Evolutionary conservation across 2,329 filamentous ascomycete genomes (phyloP), one percentile per base, ranked within the genome.

Genomic region (Phoma sp.): DNA sequence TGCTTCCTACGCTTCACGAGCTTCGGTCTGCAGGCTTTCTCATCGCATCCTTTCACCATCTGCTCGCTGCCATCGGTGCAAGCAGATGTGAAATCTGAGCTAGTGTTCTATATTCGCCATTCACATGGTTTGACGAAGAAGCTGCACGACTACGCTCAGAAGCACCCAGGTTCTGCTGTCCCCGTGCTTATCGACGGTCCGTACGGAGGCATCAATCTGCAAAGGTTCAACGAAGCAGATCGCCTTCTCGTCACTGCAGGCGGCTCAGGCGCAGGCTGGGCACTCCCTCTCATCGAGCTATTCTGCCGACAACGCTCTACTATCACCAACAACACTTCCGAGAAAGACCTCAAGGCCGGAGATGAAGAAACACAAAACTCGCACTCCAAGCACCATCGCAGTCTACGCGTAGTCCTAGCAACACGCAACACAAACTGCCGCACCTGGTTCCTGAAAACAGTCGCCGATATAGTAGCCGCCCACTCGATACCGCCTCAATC

Each of bases 181-280:
- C 74, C 75, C 0, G 80, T 87, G 0, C 65, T 84, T 1, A 56
- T 87, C 1, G 84, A 87, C 33, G 84, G 85, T 0, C 84, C 84
- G 0, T 87, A 87, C 51, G 83, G 85, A 0, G 84, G 84, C 0
- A 66, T 84, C 15, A 75, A 76, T 38, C 29, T 60, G 21, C 42
- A 57, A 14, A 42, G 45, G 15, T 52, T 54, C 9, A 64, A 78
- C 12, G 60, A 67, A 0, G 67, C 68, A 0, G 78, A 83, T 40
- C 70, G 69, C 7, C 66, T 73, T 0, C 64, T 87, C 0, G 67
- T 86, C 14, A 68, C 86, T 4, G 80, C 81, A 0, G 84, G 85
- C 9, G 84, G 85, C 0, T 82, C 84, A 0, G 84, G 84, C 1
- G 81, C 80, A 2, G 82, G 82, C 0, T 83, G 81, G 67, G 77